These are phyloP conservation scores for Suillus lakei DNA, from an alignment of 768 basidiomycete species.

Conservation along the genomic window DNA sequence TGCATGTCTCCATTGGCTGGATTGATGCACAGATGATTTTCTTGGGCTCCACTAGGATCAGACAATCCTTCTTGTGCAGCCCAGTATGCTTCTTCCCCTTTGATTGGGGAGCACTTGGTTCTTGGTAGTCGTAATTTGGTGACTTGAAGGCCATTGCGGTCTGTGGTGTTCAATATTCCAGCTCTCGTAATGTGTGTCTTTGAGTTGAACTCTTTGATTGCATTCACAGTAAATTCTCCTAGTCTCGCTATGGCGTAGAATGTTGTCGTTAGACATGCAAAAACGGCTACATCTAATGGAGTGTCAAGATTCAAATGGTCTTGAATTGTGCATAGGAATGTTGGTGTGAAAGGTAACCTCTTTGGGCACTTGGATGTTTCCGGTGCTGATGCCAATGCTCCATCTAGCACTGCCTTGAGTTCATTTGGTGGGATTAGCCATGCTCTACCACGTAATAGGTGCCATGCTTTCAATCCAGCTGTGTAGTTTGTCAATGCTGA, in stretches of 20 bases:
- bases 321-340: neutral
- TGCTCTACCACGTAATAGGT: slow-evolving; percentile 20
- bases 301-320: slow-evolving; percentile 25
- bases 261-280: slow-evolving; percentile 39
- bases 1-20: slow-evolving; percentile 12
- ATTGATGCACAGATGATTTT: slow-evolving; percentile 26
- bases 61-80: slow-evolving; percentile 24
- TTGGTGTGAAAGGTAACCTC: neutral
- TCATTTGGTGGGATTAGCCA: slow-evolving; percentile 21
- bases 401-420: slow-evolving; percentile 18
- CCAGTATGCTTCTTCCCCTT: slow-evolving; percentile 4
- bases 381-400: slow-evolving; percentile 7
- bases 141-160: slow-evolving; percentile 27
- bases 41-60: slow-evolving; percentile 29
- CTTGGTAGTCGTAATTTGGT: slow-evolving; percentile 27
- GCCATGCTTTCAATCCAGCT: slow-evolving; percentile 28
- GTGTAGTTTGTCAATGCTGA: slow-evolving; percentile 19
- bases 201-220: slow-evolving; percentile 37
- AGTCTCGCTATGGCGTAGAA: slow-evolving; percentile 41
- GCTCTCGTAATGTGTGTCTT: slow-evolving; percentile 32
- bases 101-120: slow-evolving; percentile 12
- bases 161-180: slow-evolving; percentile 14
- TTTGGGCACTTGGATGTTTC: slow-evolving; percentile 34
- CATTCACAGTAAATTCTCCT: slow-evolving; percentile 45
- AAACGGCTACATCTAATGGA: slow-evolving; percentile 40